Conservation (phyloP, 1,284 basidiomycete genomes). For the Cutaneotrichosporon sp. region DNA sequence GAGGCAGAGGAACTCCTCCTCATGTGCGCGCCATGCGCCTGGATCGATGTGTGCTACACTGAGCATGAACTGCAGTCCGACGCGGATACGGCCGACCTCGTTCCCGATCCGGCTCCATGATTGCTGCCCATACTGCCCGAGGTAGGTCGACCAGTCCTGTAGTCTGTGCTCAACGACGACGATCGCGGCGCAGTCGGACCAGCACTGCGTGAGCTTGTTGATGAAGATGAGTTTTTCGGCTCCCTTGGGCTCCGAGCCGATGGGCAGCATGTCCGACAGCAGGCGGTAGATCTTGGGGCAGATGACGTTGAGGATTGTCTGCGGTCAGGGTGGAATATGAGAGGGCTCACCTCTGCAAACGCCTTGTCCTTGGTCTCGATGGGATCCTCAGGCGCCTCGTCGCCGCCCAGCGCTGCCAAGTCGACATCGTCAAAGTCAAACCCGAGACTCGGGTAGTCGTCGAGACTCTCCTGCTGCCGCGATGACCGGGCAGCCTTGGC, state of each 20-base stretch:
- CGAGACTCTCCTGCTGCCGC: slow-evolving; percentile 63
- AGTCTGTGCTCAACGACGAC: slow-evolving; percentile 58
- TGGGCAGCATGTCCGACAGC: slow-evolving; percentile 54
- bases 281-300: slow-evolving; percentile 61
- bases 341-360: slow-evolving; percentile 17
- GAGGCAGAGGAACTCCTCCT: slow-evolving; percentile 56
- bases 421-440: slow-evolving; percentile 42
- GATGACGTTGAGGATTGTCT: slow-evolving; percentile 58
- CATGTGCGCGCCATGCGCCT: slow-evolving; percentile 54
- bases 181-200: slow-evolving; percentile 68
- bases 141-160: slow-evolving; percentile 63
- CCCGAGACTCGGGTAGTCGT: slow-evolving; percentile 51
- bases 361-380: slow-evolving; percentile 35
- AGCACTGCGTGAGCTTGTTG: slow-evolving; percentile 65
- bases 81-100: slow-evolving; percentile 53
- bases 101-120: slow-evolving; percentile 62
- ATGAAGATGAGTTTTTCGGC: slow-evolving; percentile 40
- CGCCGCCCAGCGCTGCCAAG: slow-evolving; percentile 29
- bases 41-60: slow-evolving; percentile 64
- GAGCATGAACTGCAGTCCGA: slow-evolving; percentile 66
- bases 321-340: too few species aligned
- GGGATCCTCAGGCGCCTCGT: slow-evolving; percentile 29
- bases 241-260: slow-evolving; percentile 32
- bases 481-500: slow-evolving; percentile 45
- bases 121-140: slow-evolving; percentile 56